phyloP scores from a whole-genome alignment of 1,284 basidiomycete genomes.

The Volvariella volvacea region DNA sequence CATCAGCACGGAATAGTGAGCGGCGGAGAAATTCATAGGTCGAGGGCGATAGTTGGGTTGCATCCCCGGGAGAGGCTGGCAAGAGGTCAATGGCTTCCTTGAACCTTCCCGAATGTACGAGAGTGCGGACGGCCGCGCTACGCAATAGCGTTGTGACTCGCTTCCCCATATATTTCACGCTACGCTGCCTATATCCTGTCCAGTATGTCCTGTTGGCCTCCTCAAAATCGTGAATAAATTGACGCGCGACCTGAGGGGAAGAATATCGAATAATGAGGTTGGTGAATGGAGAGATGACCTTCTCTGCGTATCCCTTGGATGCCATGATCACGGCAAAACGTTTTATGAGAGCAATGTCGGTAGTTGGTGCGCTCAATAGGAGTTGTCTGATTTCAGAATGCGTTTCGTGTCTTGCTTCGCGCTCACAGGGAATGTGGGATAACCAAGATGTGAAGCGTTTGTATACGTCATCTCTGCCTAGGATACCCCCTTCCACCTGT shows the following conservation, averaged over 20 bases:
- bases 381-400: constrained; percentile 15
- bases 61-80: constrained; percentile 15
- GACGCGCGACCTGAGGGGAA: constrained; percentile 14
- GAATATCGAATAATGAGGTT: constrained; percentile 24
- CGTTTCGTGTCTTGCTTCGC: constrained; percentile 1
- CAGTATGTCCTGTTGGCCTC: constrained; percentile 15
- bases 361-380: constrained; percentile 17
- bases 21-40: constrained; percentile 23
- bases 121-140: constrained; percentile 16
- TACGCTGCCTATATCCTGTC: background rate
- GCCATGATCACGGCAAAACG: constrained; percentile 23
- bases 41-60: constrained; percentile 15
- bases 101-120: constrained; percentile 21
- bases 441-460: constrained; percentile 23
- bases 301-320: constrained; percentile 24
- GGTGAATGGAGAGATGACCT: constrained; percentile 15
- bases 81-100: constrained; percentile 28
- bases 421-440: constrained; percentile 19
- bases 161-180: constrained; percentile 3
- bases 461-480: too few species aligned
- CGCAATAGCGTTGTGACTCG: constrained; percentile 12
- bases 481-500: too few species aligned
- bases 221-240: constrained; percentile 25
- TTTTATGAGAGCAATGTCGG: constrained; percentile 19
- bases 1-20: constrained; percentile 8